Percentiles rank a stretch among this genome's conserved stretches.
Conservation (phyloP, 2,329 filamentous ascomycete species). For the Colletotrichum filicis region DNA sequence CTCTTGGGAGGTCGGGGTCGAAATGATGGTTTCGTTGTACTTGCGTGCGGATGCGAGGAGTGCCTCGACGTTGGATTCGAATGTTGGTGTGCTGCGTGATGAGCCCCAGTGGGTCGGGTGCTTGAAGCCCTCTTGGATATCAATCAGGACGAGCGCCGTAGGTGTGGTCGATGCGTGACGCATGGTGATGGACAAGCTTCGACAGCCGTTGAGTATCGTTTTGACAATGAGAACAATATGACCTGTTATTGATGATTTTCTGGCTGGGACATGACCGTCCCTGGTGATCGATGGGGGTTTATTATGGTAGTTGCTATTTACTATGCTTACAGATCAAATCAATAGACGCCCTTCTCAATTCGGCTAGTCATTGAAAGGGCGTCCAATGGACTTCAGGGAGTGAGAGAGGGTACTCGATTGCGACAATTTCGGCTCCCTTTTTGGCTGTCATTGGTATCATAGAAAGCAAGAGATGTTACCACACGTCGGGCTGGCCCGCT, state of each 20-base stretch:
- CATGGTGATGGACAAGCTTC: slow-evolving; percentile 28
- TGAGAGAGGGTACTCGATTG: too few species aligned
- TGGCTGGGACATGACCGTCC: not conserved
- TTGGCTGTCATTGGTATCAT: too few species aligned
- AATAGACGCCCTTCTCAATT: not conserved
- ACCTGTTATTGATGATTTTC: not conserved
- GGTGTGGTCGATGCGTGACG: slow-evolving; percentile 36
- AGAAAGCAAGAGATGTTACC: too few species aligned
- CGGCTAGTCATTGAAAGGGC: not conserved
- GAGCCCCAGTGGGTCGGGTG: slow-evolving; percentile 51
- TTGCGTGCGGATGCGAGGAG: slow-evolving; percentile 46
- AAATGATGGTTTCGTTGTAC: not conserved
- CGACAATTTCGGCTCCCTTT: too few species aligned
- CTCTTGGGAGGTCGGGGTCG: slow-evolving; percentile 3
- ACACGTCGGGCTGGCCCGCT: too few species aligned
- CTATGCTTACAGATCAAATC: not conserved
- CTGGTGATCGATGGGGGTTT: not conserved
- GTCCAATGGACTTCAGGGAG: not conserved
- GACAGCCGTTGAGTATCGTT: not conserved
- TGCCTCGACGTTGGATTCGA: slow-evolving; percentile 53
- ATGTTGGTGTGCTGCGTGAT: slow-evolving; percentile 54
- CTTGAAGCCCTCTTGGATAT: slow-evolving; percentile 56
- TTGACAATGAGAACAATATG: not conserved
- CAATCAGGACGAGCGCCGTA: slow-evolving; percentile 58
- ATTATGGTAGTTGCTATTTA: not conserved